Evolutionary conservation across 2,329 filamentous ascomycete genomes (phyloP).

Genomic region (Trichoderma atroviride): DNA sequence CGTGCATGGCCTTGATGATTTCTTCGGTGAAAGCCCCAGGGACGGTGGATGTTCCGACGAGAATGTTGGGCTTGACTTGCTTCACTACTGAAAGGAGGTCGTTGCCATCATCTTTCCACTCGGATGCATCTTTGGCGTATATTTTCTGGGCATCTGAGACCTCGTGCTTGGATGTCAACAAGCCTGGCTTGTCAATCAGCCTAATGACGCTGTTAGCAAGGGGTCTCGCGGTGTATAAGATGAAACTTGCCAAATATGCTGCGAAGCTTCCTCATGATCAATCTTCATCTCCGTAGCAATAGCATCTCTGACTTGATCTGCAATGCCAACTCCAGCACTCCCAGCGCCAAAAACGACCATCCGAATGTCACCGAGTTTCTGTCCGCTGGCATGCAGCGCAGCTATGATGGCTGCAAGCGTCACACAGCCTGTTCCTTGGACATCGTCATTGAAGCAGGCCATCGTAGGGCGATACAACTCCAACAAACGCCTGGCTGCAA

Average conservation of each 20-base stretch:
- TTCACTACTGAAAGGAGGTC: constrained; percentile 69
- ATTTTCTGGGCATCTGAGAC: constrained; percentile 67
- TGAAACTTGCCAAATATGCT: constrained; percentile 70
- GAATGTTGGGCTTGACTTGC: constrained; percentile 73
- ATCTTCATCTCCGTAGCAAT: constrained; percentile 70
- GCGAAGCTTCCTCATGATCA: constrained; percentile 71
- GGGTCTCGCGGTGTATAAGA: background rate
- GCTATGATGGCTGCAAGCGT: constrained; percentile 82
- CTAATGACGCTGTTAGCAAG: constrained; percentile 42
- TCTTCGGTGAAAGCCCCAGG: constrained; percentile 76
- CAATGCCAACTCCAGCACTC: constrained; percentile 81
- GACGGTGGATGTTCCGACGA: constrained; percentile 82
- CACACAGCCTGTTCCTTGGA: constrained; percentile 87
- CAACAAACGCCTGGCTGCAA: constrained; percentile 67
- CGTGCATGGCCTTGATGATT: constrained; percentile 74
- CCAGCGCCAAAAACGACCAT: constrained; percentile 80
- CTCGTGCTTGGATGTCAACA: constrained; percentile 66
- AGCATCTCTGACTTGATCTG: constrained; percentile 79
- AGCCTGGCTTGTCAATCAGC: constrained; percentile 80
- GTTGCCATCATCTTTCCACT: constrained; percentile 63
- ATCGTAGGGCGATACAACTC: constrained; percentile 74
- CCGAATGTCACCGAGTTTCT: constrained; percentile 68
- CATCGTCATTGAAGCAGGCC: constrained; percentile 88
- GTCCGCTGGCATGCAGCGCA: constrained; percentile 68
- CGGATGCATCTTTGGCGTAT: constrained; percentile 65